Conservation (phyloP, 805 yeast species). For the Candida boleticola region DNA sequence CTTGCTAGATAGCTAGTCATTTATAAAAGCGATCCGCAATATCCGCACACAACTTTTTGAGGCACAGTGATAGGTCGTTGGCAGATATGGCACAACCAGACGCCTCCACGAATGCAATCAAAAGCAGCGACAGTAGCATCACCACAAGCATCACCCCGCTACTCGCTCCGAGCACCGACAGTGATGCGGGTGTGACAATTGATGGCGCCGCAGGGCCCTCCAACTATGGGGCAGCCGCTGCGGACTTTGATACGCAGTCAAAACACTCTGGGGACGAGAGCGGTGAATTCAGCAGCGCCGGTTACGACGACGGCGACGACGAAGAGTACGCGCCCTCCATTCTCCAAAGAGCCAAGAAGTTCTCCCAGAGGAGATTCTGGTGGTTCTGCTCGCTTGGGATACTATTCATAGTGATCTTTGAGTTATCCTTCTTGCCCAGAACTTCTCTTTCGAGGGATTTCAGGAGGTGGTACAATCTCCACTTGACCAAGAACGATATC, state of each 20-base stretch:
- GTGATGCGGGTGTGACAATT: neutral
- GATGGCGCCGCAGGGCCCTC: neutral
- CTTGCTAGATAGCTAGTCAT: too few relatives aligned
- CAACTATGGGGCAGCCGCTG: neutral
- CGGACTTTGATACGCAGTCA: constrained; percentile 1
- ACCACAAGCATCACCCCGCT: neutral
- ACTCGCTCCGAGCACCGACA: neutral
- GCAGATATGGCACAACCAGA: too few relatives aligned
- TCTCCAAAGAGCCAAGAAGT: constrained; percentile 9
- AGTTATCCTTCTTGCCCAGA: constrained; percentile 75
- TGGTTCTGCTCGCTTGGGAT: constrained; percentile 49
- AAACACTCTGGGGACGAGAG: neutral
- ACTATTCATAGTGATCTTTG: constrained; percentile 51
- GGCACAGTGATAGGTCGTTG: too few relatives aligned
- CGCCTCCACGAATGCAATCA: neutral
- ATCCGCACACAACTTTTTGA: too few relatives aligned
- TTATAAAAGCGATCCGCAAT: too few relatives aligned
- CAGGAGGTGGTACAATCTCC: constrained; percentile 67
- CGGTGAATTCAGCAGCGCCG: constrained; percentile 1
- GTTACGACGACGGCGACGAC: constrained; percentile 6
- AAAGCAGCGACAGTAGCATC: neutral
- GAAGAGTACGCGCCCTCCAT: neutral
- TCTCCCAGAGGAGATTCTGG: constrained; percentile 39
- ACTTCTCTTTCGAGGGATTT: constrained; percentile 82
- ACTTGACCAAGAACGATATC: constrained; percentile 65